Evolutionary conservation across 2,329 filamentous ascomycete species (phyloP).

Genomic region (Cordyceps farinosa): DNA sequence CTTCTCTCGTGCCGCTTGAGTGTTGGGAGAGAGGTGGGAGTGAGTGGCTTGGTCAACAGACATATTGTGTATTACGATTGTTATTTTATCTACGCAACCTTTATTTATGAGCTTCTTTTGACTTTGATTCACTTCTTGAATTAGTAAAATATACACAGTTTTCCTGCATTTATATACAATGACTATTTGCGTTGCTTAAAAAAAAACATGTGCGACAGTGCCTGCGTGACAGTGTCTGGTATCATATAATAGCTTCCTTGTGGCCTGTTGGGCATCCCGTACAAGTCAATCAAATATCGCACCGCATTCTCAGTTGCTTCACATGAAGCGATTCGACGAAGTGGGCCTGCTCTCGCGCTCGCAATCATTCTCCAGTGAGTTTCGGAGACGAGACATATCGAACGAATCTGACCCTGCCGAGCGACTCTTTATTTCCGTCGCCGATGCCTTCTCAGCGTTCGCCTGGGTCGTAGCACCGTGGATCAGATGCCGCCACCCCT

Average conservation of each 20-base stretch:
- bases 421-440: no score
- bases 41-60: background rate
- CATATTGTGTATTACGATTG: conserved; percentile 16
- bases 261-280: background rate
- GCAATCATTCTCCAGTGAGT: background rate
- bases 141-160: background rate
- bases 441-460: background rate
- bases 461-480: background rate
- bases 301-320: background rate
- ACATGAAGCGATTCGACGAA: background rate
- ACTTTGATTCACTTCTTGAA: background rate
- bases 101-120: background rate
- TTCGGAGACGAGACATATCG: background rate
- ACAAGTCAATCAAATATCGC: no score
- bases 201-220: background rate
- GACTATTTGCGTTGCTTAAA: background rate
- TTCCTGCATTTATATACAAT: conserved; percentile 8
- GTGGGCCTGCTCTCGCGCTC: background rate
- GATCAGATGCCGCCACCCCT: conserved; percentile 27
- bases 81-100: conserved; percentile 1
- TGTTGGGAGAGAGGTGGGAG: background rate
- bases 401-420: background rate
- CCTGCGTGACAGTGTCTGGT: background rate
- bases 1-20: background rate
- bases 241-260: background rate